phyloP scores from a whole-genome alignment of 768 basidiomycete species.

The Amanita subjunquillea region DNA sequence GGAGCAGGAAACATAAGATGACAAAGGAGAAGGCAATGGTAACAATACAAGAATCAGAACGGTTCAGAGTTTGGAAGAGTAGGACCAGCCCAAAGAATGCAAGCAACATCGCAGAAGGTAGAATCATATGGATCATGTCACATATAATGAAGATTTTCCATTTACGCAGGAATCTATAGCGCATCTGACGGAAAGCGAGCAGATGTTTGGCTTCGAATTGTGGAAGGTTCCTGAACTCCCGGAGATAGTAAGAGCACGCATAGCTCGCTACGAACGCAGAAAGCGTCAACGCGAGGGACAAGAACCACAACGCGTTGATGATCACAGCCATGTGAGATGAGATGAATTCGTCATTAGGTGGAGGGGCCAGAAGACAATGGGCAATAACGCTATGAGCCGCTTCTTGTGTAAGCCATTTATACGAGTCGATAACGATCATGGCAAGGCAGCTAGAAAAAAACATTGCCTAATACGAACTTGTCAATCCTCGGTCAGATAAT shows the following conservation, averaged over 20 bases:
- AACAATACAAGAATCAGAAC: neutral
- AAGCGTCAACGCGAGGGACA: neutral
- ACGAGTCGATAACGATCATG: neutral
- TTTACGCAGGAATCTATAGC: neutral
- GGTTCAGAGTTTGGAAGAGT: neutral
- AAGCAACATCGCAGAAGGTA: neutral
- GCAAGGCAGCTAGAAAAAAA: neutral
- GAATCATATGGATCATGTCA: neutral
- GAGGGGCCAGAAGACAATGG: neutral
- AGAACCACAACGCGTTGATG: neutral
- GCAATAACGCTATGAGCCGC: neutral
- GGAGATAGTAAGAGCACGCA: neutral
- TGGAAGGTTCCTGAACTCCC: neutral
- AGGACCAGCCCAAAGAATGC: neutral
- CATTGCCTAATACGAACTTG: neutral
- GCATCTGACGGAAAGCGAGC: slow-evolving; percentile 6
- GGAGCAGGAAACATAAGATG: neutral
- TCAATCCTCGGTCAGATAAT: neutral
- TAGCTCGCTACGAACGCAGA: neutral
- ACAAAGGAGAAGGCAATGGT: neutral
- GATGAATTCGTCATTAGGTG: neutral
- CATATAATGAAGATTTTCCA: neutral
- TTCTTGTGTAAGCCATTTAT: neutral
- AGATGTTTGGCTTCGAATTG: slow-evolving; percentile 2
- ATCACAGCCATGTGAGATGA: neutral